Evolutionary conservation across 495 filamentous ascomycete species (phyloP).

Genomic region (Penicillium coprophilum): DNA sequence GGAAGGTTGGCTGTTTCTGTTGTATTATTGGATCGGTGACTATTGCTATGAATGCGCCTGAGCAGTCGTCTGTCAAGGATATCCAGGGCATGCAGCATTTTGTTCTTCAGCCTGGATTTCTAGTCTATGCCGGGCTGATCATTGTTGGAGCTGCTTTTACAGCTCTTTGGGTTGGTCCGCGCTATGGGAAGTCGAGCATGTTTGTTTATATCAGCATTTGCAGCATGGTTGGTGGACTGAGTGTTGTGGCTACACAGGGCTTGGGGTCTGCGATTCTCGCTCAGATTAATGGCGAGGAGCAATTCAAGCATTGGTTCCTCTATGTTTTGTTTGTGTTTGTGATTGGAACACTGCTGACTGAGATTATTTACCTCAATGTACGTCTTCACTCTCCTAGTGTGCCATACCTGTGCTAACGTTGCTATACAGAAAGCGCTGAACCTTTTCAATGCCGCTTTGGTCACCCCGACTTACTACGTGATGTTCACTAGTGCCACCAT

Average conservation of each 20-base stretch:
- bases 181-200: slow-evolving; percentile 96
- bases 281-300: slow-evolving; percentile 72
- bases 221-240: slow-evolving; percentile 90
- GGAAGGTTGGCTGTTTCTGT: slow-evolving; percentile 91
- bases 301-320: slow-evolving; percentile 97
- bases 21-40: slow-evolving; percentile 93
- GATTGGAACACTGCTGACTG: slow-evolving; percentile 78
- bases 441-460: slow-evolving; percentile 93
- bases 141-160: slow-evolving; percentile 69
- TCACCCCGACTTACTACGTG: slow-evolving; percentile 98
- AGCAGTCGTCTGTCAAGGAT: slow-evolving; percentile 75
- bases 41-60: slow-evolving; percentile 90
- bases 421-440: slow-evolving; percentile 92
- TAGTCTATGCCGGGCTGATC: slow-evolving; percentile 81
- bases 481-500: slow-evolving; percentile 96
- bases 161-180: slow-evolving; percentile 80
- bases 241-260: slow-evolving; percentile 93
- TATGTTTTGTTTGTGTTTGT: slow-evolving; percentile 93
- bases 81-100: slow-evolving; percentile 94
- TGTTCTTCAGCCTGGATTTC: slow-evolving; percentile 83
- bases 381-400: slow-evolving; percentile 35
- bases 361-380: slow-evolving; percentile 95
- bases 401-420: slow-evolving; percentile 25
- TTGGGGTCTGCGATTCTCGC: slow-evolving; percentile 88
- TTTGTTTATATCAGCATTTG: slow-evolving; percentile 95